Conservation (phyloP, 257 asterid species). For the Nicotiana tomentosiformis region DNA sequence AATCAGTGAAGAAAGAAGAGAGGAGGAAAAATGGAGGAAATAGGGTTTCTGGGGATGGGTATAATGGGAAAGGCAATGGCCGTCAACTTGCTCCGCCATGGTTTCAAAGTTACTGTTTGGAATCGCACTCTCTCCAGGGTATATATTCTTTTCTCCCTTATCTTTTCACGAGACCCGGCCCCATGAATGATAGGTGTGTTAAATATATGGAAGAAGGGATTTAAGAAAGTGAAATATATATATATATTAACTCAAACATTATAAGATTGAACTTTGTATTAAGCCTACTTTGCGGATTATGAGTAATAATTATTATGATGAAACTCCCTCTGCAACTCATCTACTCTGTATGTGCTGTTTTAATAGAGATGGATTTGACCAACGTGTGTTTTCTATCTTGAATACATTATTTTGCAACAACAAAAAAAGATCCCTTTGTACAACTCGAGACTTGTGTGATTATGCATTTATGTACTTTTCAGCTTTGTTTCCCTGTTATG, state of each 20-base stretch:
- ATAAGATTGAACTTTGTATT: background rate
- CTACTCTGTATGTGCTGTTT: background rate
- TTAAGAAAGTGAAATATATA: background rate
- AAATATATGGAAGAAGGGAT: background rate
- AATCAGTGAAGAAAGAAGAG: background rate
- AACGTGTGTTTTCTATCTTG: background rate
- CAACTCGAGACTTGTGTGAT: too few relatives aligned
- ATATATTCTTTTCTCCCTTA: background rate
- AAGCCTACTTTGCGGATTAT: background rate
- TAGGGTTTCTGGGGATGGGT: constrained; percentile 91
- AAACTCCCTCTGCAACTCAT: background rate
- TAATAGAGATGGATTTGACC: background rate
- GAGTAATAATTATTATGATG: background rate
- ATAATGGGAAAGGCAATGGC: constrained; percentile 99
- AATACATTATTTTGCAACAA: background rate
- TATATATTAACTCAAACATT: background rate
- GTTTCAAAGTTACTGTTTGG: constrained; percentile 96
- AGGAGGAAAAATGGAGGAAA: constrained; percentile 56
- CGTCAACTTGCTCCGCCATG: constrained; percentile 85
- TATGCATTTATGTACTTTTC: background rate
- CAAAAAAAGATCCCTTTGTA: too few relatives aligned
- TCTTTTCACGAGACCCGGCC: too few relatives aligned
- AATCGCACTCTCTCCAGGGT: constrained; percentile 91
- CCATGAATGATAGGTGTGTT: background rate
- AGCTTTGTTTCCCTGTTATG: background rate